Base-by-base conservation (phyloP, 2,329 filamentous ascomycete species). In the Arthroderma uncinatum region DNA sequence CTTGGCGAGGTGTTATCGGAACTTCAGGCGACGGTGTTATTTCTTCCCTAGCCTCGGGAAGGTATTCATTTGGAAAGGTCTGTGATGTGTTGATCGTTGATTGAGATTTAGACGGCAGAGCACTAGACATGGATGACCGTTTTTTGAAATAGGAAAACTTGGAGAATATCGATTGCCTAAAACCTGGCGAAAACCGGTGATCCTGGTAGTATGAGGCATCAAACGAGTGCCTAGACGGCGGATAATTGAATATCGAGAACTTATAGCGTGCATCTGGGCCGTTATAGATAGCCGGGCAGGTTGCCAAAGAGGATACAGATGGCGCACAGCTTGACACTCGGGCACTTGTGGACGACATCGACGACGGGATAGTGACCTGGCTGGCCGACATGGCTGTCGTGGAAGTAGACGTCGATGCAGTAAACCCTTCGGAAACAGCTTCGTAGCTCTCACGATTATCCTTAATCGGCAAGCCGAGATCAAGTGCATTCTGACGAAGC, bases 271-370 rank as follows among this genome's bases (percentile, higher is more conserved):
- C 44, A 37, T 73, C 70, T 44, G 59, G 68, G 2, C 70, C 71
- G 58, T 68, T 70, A 55, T 65, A 72, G 2, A 70, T 72, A 4
- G 71, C 72, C 8, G 70, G 72, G 16, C 70, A 68, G 6, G 71
- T 73, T 4, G 71, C 73, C 4, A 68, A 61, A 5, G 71, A 73
- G 21, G 67, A 66, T 25, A 71, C 62, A 39, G 72, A 74, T 39
- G 70, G 70, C 23, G 67, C 64, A 60, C 71, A 73, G 63, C 58
- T 70, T 65, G 21, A 60, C 57, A 61, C 36, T 37, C 53, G 52
- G n/a, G 34, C 67, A 68, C 36, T 65, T 62, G 47, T 71, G 44
- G 53, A 69, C 67, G 55, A 69, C 64, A 33, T 68, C 64, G 44
- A 68, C 69, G 10, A 70, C 57, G 1, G 69, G 69, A 12, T 66